Evolutionary conservation across 169 alveolate genomes (phyloP).

Genomic region (Eimeria nieschulzi): DNA sequence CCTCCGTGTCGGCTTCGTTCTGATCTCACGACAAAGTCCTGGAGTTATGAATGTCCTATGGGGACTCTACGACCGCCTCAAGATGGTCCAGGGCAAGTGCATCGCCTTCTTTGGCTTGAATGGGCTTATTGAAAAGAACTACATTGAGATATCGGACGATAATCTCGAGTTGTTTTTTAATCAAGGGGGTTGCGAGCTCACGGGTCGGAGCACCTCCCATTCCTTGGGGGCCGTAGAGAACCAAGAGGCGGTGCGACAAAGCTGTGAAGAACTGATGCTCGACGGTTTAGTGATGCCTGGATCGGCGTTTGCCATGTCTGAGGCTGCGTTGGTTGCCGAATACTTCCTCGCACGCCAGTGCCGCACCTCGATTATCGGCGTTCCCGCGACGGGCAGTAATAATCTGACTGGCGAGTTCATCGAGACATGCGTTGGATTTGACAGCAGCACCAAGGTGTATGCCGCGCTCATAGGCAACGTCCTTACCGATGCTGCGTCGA

Average conservation of each 20-base stretch:
- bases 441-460: slow-evolving; percentile 95
- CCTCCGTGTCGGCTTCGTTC: slow-evolving; percentile 92
- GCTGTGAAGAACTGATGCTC: slow-evolving; percentile 83
- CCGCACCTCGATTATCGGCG: slow-evolving; percentile 93
- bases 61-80: slow-evolving; percentile 89
- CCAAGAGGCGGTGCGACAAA: slow-evolving; percentile 64
- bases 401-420: slow-evolving; percentile 71
- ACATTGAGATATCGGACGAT: slow-evolving; percentile 56
- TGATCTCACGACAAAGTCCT: slow-evolving; percentile 96
- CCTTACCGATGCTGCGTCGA: slow-evolving; percentile 97
- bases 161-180: slow-evolving; percentile 92
- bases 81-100: slow-evolving; percentile 73
- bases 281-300: slow-evolving; percentile 97
- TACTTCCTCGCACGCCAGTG: slow-evolving; percentile 89
- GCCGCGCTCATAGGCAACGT: slow-evolving; percentile 98
- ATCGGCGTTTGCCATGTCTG: slow-evolving; percentile 94
- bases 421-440: slow-evolving; percentile 97
- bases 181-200: slow-evolving; percentile 96
- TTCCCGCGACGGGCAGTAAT: slow-evolving; percentile 95
- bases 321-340: slow-evolving; percentile 89
- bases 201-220: slow-evolving; percentile 81
- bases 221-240: slow-evolving; percentile 78
- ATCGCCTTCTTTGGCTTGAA: slow-evolving; percentile 75
- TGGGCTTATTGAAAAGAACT: slow-evolving; percentile 69
- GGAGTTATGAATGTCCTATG: slow-evolving; percentile 97